Evolutionary conservation across 345 rosid species (phyloP).

Genomic region (Lepidium sativum): DNA sequence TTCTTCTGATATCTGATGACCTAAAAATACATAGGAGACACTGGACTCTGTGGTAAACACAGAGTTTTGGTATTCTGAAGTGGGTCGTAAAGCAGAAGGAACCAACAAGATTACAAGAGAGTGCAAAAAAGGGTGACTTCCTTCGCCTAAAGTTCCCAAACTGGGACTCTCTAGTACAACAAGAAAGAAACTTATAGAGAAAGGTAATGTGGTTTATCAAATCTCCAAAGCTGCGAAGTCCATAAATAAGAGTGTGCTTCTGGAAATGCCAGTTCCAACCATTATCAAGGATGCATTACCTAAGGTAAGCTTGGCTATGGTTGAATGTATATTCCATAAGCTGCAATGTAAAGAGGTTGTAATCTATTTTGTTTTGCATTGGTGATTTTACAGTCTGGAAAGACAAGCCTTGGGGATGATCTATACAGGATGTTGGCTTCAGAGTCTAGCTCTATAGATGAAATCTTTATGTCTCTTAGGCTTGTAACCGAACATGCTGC

Average conservation of each 20-base stretch:
- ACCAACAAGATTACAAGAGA: conserved; percentile 49
- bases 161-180: conserved; percentile 57
- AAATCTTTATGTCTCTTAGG: conserved; percentile 33
- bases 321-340: background rate
- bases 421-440: conserved; percentile 47
- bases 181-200: conserved; percentile 47
- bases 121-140: conserved; percentile 94
- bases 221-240: conserved; percentile 84
- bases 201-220: conserved; percentile 63
- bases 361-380: background rate
- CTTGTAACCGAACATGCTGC: conserved; percentile 53
- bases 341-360: background rate
- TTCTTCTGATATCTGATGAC: background rate
- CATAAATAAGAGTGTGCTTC: conserved; percentile 63
- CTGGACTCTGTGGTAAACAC: conserved; percentile 74
- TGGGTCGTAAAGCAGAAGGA: conserved; percentile 66
- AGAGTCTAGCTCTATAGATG: conserved; percentile 35
- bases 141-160: conserved; percentile 70
- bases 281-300: conserved; percentile 55
- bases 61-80: conserved; percentile 84
- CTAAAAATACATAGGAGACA: conserved; percentile 40
- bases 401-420: conserved; percentile 60
- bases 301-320: conserved; percentile 36
- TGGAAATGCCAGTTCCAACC: conserved; percentile 74
- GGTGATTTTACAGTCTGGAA: conserved; percentile 51